Evolutionary conservation across 164 flowering plant genomes (phyloP).

Genomic region (Magnolia officinalis): DNA sequence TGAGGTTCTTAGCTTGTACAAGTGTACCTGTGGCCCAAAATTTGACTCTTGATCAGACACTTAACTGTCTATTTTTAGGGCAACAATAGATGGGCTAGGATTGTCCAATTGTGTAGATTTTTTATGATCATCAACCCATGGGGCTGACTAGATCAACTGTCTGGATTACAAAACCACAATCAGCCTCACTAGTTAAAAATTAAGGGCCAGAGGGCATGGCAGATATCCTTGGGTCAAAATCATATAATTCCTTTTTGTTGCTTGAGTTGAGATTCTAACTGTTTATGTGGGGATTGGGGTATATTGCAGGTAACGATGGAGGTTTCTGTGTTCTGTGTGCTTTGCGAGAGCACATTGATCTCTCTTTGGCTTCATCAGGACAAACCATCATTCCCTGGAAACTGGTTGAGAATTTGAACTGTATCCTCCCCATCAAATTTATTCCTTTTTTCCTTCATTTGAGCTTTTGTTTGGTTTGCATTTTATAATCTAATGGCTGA

Average conservation of each 20-base stretch:
- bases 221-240: too few species aligned
- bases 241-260: not conserved
- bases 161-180: too few species aligned
- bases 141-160: too few species aligned
- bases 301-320: conserved; percentile 38
- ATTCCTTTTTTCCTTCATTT: not conserved
- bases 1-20: too few species aligned
- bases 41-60: too few species aligned
- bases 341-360: conserved; percentile 48
- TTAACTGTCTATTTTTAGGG: too few species aligned
- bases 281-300: not conserved
- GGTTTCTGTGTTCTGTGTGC: conserved; percentile 62
- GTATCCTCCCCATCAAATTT: conserved; percentile 31
- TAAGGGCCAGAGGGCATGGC: too few species aligned
- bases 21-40: too few species aligned
- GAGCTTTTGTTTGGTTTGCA: not conserved
- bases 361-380: conserved; percentile 41
- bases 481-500: not conserved
- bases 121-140: too few species aligned
- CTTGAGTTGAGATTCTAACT: not conserved
- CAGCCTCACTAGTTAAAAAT: too few species aligned
- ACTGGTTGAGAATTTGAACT: conserved; percentile 54
- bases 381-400: conserved; percentile 32
- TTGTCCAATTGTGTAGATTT: not conserved
- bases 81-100: not conserved